Conservation (phyloP, 1,284 basidiomycete species). For the Agaricales sp. region DNA sequence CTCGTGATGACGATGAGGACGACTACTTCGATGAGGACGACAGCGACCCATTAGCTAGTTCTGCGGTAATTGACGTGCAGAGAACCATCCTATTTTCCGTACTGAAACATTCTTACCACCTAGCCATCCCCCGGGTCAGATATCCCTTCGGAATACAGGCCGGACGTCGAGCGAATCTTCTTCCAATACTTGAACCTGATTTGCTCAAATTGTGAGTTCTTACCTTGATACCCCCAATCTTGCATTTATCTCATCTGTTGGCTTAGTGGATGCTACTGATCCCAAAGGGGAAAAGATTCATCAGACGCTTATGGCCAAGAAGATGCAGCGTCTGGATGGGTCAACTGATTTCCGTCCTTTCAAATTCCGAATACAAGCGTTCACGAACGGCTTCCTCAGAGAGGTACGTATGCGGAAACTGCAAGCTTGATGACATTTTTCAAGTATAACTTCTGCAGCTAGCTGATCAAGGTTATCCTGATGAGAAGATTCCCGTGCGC, state of each 20-base stretch:
- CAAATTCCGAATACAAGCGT: constrained; percentile 98
- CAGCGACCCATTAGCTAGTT: neutral
- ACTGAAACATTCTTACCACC: neutral
- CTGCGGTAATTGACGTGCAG: neutral
- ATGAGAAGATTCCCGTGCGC: constrained; percentile 84
- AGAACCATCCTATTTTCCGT: neutral
- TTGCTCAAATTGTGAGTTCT: constrained; percentile 78
- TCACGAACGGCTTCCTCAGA: constrained; percentile 94
- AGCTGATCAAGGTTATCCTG: constrained; percentile 68
- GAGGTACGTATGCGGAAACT: constrained; percentile 42
- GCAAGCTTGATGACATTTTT: constrained; percentile 1
- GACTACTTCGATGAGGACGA: neutral
- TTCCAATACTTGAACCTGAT: constrained; percentile 81
- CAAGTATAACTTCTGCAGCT: constrained; percentile 35
- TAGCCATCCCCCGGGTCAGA: constrained; percentile 37
- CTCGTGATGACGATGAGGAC: neutral
- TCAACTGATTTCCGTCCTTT: constrained; percentile 96
- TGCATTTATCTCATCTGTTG: constrained; percentile 10
- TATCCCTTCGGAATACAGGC: constrained; percentile 71
- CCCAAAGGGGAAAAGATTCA: constrained; percentile 95
- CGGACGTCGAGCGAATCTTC: constrained; percentile 85
- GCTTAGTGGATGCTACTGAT: constrained; percentile 82
- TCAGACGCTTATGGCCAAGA: constrained; percentile 97
- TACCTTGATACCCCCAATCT: constrained; percentile 6
- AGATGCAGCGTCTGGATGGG: constrained; percentile 94